Evolutionary conservation across 371 early-diverging fungal genomes (phyloP), one percentile per base, ranked within the genome.

Genomic region (Mucor saturninus): DNA sequence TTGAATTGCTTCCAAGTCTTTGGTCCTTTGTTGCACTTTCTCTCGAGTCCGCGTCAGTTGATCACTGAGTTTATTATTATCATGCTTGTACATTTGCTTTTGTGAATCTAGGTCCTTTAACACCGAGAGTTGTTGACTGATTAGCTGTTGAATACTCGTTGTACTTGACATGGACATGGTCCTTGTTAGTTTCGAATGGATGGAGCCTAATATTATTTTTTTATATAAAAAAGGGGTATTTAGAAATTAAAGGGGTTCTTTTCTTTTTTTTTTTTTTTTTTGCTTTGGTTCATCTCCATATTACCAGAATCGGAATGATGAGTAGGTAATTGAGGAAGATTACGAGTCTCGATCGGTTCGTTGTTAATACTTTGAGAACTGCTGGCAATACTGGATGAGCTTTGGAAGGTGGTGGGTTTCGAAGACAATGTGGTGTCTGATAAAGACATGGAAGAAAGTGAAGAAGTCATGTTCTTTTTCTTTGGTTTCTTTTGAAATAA

Each of bases 401-500:
- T 69, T 4, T 61, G 59, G 50, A 55, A 56, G 51, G 59, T 55
- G 5, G 54, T 6, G 7, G 54, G 61, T 51, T 59, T 8, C 8
- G 4, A 61, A 28, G 68, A 64, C 10, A 71, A 37, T 49, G 59
- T 37, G 42, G 74, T 54, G 29, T 68, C 69, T n/a, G 74, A 67
- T 3, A 74, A 57, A 5, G 71, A 74, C 26, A 76, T 29, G 6
- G 69, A 49, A 11, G 71, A 75, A 46, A 64, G 52, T 51, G 74
- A 74, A 26, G 67, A 62, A 15, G 68, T 37, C 21, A 48, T 30
- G 28, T 37, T 54, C 21, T 64, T 59, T 45, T 72, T 70, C 49
- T 80, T 79, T 3, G 71, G 56, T 39, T 76, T 80, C 50, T 76
- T 76, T 52, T 74, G 77, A 61, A 80, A 80, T 32, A 80, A 54